A percentile compares a stretch with the other conserved stretches of the same genome.
These are phyloP conservation scores for Venturia effusa DNA, from an alignment of 2,329 filamentous ascomycete genomes.

Conservation along the genomic window DNA sequence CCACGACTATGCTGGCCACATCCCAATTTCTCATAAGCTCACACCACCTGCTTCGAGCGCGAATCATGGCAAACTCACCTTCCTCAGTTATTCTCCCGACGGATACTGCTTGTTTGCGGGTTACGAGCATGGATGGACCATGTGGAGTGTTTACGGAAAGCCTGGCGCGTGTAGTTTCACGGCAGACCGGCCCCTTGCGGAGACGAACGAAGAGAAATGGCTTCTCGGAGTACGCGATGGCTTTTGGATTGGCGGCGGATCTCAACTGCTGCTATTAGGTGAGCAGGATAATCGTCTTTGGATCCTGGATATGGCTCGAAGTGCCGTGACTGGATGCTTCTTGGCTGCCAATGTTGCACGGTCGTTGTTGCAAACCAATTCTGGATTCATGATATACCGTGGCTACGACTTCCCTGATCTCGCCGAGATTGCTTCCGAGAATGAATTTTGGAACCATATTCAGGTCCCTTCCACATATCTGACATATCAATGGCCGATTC, in stretches of 20 bases:
- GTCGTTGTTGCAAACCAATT: slow-evolving; percentile 78
- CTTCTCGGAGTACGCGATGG: slow-evolving; percentile 67
- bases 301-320: slow-evolving; percentile 85
- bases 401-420: slow-evolving; percentile 87
- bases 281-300: slow-evolving; percentile 68
- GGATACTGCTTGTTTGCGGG: slow-evolving; percentile 94
- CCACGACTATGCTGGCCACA: slow-evolving; percentile 86
- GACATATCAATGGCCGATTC: slow-evolving; percentile 86
- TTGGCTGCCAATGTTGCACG: slow-evolving; percentile 82
- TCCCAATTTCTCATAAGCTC: slow-evolving; percentile 75
- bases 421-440: slow-evolving; percentile 82
- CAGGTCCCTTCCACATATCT: slow-evolving; percentile 79
- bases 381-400: slow-evolving; percentile 81
- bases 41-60: slow-evolving; percentile 50
- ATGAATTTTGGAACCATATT: slow-evolving; percentile 89
- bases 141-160: slow-evolving; percentile 96
- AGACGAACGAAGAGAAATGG: slow-evolving; percentile 69
- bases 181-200: slow-evolving; percentile 52
- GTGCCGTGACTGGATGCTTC: slow-evolving; percentile 85
- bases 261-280: slow-evolving; percentile 68
- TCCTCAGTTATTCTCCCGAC: slow-evolving; percentile 80
- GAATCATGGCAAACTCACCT: slow-evolving; percentile 60
- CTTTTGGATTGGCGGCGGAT: slow-evolving; percentile 79
- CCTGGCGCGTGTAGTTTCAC: slow-evolving; percentile 74
- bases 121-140: slow-evolving; percentile 86